These are phyloP conservation scores for Pelargonium citronellum DNA, from an alignment of 441 rosid genomes.

Conservation along the genomic window DNA sequence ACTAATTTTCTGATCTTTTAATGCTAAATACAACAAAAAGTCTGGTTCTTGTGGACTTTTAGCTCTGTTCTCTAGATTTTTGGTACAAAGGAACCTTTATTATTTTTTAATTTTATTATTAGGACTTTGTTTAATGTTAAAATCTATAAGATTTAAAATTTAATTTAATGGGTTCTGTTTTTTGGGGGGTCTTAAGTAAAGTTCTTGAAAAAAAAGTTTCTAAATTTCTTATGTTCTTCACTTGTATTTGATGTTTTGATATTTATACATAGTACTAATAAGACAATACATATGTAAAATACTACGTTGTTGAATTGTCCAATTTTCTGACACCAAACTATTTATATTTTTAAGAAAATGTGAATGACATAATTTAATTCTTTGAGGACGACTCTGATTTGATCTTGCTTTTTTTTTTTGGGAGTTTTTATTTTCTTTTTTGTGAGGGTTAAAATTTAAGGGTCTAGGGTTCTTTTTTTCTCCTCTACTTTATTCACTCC, in stretches of 20 bases:
- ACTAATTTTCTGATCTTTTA: too few species aligned
- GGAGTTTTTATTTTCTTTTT: not conserved
- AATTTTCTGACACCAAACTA: slow-evolving; percentile 7
- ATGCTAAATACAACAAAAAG: too few species aligned
- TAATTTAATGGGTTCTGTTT: too few species aligned
- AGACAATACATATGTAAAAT: not conserved
- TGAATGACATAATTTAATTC: not conserved
- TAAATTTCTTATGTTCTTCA: slow-evolving; percentile 5
- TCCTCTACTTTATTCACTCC: not conserved
- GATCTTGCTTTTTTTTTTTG: not conserved
- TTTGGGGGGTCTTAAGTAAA: too few species aligned
- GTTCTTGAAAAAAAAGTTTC: not conserved
- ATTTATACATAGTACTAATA: not conserved
- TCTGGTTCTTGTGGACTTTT: too few species aligned
- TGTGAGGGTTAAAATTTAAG: not conserved
- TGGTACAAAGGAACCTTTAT: too few species aligned
- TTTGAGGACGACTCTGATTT: slow-evolving; percentile 6
- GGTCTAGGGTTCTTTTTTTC: not conserved
- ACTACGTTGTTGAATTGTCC: not conserved
- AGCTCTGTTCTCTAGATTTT: too few species aligned
- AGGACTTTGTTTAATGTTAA: too few species aligned
- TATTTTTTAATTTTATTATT: too few species aligned
- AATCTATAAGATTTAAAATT: too few species aligned
- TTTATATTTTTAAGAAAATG: not conserved
- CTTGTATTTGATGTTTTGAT: not conserved